phyloP scores from a whole-genome alignment of 257 asterid genomes.

The Echites panduratus region DNA sequence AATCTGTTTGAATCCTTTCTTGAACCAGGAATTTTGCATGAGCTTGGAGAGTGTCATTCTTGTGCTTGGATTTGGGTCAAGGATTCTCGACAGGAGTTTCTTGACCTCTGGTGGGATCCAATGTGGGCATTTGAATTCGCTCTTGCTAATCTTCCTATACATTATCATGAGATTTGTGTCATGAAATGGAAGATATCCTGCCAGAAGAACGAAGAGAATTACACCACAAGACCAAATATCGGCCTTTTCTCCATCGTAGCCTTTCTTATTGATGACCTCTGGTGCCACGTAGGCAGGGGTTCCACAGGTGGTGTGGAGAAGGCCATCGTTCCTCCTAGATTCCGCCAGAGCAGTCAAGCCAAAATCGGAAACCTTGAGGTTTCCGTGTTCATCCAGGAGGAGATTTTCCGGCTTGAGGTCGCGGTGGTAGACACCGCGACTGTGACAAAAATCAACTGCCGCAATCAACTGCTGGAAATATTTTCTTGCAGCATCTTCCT shows the following conservation, averaged over 20 bases:
- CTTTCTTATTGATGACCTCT: constrained; percentile 64
- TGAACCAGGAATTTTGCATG: constrained; percentile 80
- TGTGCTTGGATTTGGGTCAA: constrained; percentile 63
- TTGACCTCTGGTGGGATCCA: constrained; percentile 79
- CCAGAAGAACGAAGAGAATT: constrained; percentile 62
- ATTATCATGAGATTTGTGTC: constrained; percentile 69
- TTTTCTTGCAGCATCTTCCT: constrained; percentile 68
- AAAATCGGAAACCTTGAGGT: constrained; percentile 72
- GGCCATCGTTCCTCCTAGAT: constrained; percentile 69
- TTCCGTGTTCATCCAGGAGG: constrained; percentile 69
- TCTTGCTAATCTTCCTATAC: constrained; percentile 64
- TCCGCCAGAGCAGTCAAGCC: constrained; percentile 79
- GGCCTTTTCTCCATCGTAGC: constrained; percentile 84
- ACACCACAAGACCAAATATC: constrained; percentile 98
- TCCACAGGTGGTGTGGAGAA: constrained; percentile 87
- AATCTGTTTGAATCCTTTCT: constrained; percentile 49
- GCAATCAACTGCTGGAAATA: constrained; percentile 79
- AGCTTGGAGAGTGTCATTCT: constrained; percentile 47
- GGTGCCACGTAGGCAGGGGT: constrained; percentile 98
- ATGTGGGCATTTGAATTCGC: constrained; percentile 71
- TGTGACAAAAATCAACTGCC: constrained; percentile 85
- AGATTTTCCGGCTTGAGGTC: constrained; percentile 93
- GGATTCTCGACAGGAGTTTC: constrained; percentile 60
- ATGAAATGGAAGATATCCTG: constrained; percentile 83
- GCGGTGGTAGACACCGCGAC: constrained; percentile 83